Conservation (phyloP, 1,139 yeast species). For the Diutina mesorugosa region DNA sequence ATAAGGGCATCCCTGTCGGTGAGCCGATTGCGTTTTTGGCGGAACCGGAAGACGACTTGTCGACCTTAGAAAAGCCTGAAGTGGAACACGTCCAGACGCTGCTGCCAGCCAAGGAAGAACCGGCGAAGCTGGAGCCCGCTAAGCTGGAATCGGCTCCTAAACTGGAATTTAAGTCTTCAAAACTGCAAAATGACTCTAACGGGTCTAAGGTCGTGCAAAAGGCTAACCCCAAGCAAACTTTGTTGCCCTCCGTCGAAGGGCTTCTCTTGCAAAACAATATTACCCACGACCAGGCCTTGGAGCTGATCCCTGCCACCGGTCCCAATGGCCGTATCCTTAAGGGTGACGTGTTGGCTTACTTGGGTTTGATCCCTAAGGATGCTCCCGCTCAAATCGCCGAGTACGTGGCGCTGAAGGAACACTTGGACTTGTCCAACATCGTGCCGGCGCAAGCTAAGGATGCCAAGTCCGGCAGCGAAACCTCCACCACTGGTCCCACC, state of each 20-base stretch:
- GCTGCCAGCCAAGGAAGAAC: constrained; percentile 4
- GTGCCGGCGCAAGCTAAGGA: constrained; percentile 31
- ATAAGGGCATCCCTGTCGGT: constrained; percentile 75
- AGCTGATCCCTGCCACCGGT: constrained; percentile 72
- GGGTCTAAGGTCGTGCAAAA: constrained; percentile 4
- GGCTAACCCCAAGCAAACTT: constrained; percentile 52
- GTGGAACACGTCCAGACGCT: not conserved
- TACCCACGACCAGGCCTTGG: constrained; percentile 54
- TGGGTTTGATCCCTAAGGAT: constrained; percentile 56
- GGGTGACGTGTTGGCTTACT: constrained; percentile 81
- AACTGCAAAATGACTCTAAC: not conserved
- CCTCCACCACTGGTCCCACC: constrained; percentile 7
- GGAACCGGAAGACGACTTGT: constrained; percentile 75
- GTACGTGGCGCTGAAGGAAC: constrained; percentile 44
- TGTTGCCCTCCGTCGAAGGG: constrained; percentile 72
- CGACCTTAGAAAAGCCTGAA: constrained; percentile 46
- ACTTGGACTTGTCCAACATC: constrained; percentile 68
- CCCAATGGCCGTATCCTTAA: constrained; percentile 77
- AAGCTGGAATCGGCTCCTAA: not conserved
- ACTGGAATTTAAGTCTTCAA: not conserved
- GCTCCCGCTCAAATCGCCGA: constrained; percentile 41
- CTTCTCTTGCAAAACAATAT: constrained; percentile 51
- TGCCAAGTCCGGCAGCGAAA: constrained; percentile 7
- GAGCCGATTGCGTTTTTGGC: constrained; percentile 79
- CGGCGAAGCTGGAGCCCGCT: constrained; percentile 6